Evolutionary conservation across 441 rosid species (phyloP), one percentile per base, ranked within the genome.

Genomic region (Adansonia gregorii): DNA sequence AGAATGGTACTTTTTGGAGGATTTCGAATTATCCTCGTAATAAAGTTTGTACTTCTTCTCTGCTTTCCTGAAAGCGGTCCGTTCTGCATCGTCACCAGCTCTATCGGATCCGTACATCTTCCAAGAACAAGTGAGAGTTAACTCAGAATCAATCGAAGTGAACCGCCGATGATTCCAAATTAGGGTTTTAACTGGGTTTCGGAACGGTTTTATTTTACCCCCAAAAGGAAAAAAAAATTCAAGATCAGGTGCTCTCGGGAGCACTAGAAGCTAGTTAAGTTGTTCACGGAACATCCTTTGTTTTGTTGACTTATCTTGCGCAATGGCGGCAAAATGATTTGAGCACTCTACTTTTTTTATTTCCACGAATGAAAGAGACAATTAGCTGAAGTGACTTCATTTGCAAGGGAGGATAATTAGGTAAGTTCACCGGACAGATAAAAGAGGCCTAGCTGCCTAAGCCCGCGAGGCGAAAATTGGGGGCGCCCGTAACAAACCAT

Each of bases 41-140:
- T 90, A 92, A 22, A 94, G 88, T 79, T 93, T 94, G 92, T 90
- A 94, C 79, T 90, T 82, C 94, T 93, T 94, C 93, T 93, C 98
- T 24, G 97, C 91, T 83, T 78, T 83, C 81, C 95, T 85, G 83
- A 94, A 94, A 63, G 91, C 94, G 45, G 97, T 90, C 69, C 87
- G 87, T 65, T 89, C 91, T 6, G 80, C 80, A 7, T 83, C 90
- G 74, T 84, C 87, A 8, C 84, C 73, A 46, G 66, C 67, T 17
- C 75, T 77, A 58, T 87, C 85, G 43, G 91, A 65, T 74, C 85
- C 93, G 84, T 89, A 94, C 98, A 94, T 94, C 7, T 35, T 73
- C 77, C 46, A 60, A 6, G 15, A 55, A 12, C 45, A 2, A 17
- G 31, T 19, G 55, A 61, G 72, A 61, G 72, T 69, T 19, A 48